Conservation (phyloP, 108 stramenopile genomes). For the Conticribra weissflogii region DNA sequence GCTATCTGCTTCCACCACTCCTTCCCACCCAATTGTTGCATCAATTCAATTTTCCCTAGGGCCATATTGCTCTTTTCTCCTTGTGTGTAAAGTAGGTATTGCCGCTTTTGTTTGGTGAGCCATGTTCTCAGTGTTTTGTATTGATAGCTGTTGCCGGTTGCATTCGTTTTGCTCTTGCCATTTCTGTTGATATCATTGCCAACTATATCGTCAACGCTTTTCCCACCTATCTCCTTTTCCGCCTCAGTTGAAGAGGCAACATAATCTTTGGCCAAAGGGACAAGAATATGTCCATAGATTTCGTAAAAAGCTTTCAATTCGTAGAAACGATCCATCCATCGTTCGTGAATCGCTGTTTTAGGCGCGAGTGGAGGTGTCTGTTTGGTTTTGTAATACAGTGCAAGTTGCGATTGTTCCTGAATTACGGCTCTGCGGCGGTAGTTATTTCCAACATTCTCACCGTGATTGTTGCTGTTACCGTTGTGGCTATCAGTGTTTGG, state of each 20-base stretch:
- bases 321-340: constrained; percentile 6
- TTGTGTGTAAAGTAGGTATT: constrained; percentile 8
- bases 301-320: constrained; percentile 2
- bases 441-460: neutral
- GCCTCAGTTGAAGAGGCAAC: no score
- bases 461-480: neutral
- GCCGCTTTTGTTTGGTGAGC: constrained; percentile 8
- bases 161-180: neutral
- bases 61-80: constrained; percentile 17
- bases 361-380: no score
- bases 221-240: no score
- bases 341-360: neutral
- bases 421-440: neutral
- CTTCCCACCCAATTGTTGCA: constrained; percentile 5
- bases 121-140: constrained; percentile 14
- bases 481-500: no score
- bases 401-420: neutral
- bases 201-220: neutral
- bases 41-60: constrained; percentile 6
- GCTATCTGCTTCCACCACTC: neutral
- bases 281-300: neutral
- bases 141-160: neutral
- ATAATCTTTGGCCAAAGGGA: constrained; percentile 1
- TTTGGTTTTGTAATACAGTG: neutral
- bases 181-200: neutral